phyloP scores from a whole-genome alignment of 1,284 basidiomycete species.

The Erythrobasidium hasegawianum region DNA sequence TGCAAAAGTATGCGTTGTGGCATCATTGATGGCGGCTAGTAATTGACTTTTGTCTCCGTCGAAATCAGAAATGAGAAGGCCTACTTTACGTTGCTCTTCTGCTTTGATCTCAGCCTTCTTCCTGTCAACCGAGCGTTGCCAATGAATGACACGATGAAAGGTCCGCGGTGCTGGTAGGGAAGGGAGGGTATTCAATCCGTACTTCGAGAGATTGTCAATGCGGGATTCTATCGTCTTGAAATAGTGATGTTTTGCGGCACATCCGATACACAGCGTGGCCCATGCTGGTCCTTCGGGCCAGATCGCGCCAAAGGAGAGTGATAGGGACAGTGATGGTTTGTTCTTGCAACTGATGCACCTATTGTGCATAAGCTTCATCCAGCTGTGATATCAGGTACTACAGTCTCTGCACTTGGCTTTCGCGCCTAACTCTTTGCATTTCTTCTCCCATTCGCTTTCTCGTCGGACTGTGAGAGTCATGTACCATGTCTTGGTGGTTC shows the following conservation, averaged over 20 bases:
- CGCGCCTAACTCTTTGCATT: background rate
- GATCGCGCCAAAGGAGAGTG: background rate
- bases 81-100: background rate
- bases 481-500: conserved; percentile 8
- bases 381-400: background rate
- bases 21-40: background rate
- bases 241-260: no score
- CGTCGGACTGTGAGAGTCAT: background rate
- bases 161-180: no score
- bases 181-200: no score
- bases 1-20: no score
- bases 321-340: no score
- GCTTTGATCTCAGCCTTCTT: background rate
- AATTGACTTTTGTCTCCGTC: background rate
- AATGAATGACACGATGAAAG: no score
- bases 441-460: background rate
- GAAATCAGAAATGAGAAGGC: background rate
- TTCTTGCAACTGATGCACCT: background rate
- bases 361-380: background rate
- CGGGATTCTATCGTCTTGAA: no score
- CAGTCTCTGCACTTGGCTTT: background rate
- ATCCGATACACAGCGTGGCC: background rate
- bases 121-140: no score
- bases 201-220: no score
- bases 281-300: background rate